Percentiles rank a stretch among this genome's conserved stretches.
These are phyloP conservation scores for Oryza coarctata DNA, from an alignment of 176 grass and related monocot species.

Conservation along the genomic window DNA sequence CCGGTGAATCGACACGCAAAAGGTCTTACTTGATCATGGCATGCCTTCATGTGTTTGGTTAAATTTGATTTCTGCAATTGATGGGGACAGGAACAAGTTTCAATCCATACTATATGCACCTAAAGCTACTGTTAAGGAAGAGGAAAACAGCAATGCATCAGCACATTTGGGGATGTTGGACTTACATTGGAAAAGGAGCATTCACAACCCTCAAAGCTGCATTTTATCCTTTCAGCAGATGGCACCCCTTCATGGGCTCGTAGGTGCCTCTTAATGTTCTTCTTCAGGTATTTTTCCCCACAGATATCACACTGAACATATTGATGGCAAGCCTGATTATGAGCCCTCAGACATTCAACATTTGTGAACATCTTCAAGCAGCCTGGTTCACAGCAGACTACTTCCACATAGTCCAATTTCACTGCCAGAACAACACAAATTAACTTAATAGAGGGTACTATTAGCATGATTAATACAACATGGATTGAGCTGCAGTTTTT, in stretches of 20 bases:
- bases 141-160: not conserved
- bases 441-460: not conserved
- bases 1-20: constrained; percentile 26
- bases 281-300: constrained; percentile 58
- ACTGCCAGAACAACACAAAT: constrained; percentile 28
- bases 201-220: constrained; percentile 43
- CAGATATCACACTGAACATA: constrained; percentile 51
- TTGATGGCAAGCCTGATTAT: constrained; percentile 52
- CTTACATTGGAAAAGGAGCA: constrained; percentile 67
- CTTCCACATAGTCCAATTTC: constrained; percentile 66
- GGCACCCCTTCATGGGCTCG: constrained; percentile 3
- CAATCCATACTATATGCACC: not conserved
- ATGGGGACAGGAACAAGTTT: not conserved
- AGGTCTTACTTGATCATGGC: constrained; percentile 40
- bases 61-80: constrained; percentile 65
- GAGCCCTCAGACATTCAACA: constrained; percentile 51
- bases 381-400: constrained; percentile 57
- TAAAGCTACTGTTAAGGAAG: not conserved
- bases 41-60: constrained; percentile 49
- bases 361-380: constrained; percentile 71
- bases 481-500: not conserved
- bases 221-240: constrained; percentile 44
- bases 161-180: not conserved
- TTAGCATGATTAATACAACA: not conserved
- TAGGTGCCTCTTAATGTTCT: constrained; percentile 60